Conservation (phyloP, 2,329 filamentous ascomycete genomes). For the Aplosporella prunicola region DNA sequence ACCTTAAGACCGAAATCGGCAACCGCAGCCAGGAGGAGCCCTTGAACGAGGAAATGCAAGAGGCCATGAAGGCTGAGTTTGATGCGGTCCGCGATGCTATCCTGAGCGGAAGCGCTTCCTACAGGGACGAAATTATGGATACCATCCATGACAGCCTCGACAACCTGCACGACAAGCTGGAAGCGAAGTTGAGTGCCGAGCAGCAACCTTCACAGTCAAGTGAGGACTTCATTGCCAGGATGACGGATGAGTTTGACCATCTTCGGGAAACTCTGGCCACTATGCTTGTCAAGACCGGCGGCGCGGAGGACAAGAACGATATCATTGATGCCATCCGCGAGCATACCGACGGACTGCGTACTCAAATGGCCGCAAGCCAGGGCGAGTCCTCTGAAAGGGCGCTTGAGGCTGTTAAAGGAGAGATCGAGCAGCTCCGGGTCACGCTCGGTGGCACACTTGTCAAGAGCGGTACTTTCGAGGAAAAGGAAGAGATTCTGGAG, state of each 20-base stretch:
- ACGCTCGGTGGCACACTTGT: conserved; percentile 35
- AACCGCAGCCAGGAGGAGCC: conserved; percentile 28
- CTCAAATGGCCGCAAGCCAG: conserved; percentile 29
- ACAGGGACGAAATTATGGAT: conserved; percentile 54
- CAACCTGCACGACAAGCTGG: conserved; percentile 36
- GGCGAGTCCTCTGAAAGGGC: conserved; percentile 32
- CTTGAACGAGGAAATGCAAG: conserved; percentile 42
- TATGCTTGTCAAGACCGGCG: conserved; percentile 40
- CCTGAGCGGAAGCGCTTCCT: conserved; percentile 47
- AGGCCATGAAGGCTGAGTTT: conserved; percentile 71
- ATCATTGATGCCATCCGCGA: conserved; percentile 57
- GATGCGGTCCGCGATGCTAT: conserved; percentile 72
- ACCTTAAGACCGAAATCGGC: conserved; percentile 32
- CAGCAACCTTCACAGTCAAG: conserved; percentile 22
- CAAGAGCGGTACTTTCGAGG: conserved; percentile 21
- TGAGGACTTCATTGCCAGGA: conserved; percentile 37
- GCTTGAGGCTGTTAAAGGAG: conserved; percentile 33
- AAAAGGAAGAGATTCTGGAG: conserved; percentile 35
- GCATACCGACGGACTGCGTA: conserved; percentile 34
- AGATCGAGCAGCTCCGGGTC: conserved; percentile 36
- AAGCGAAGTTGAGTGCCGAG: conserved; percentile 18
- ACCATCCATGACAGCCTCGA: conserved; percentile 47
- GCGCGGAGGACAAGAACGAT: conserved; percentile 50
- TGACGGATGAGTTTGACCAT: conserved; percentile 53
- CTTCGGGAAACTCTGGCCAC: conserved; percentile 49